Conservation (phyloP, 106 monocot species). For the Agapanthus africanus region DNA sequence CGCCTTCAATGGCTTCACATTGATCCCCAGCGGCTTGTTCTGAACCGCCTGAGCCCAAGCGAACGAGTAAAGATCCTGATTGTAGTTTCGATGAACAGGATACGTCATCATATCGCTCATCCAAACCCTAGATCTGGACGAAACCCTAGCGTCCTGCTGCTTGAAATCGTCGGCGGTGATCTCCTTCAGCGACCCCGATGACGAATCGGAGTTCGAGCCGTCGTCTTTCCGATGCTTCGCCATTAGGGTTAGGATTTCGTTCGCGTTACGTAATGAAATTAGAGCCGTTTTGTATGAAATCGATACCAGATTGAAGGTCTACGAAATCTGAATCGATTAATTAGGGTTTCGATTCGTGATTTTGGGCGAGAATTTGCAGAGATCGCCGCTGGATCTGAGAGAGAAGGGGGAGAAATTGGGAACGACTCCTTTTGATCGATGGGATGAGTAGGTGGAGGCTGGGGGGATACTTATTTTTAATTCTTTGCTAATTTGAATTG, state of each 20-base stretch:
- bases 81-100: slow-evolving; percentile 32
- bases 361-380: neutral
- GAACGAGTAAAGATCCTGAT: slow-evolving; percentile 53
- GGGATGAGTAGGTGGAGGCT: neutral
- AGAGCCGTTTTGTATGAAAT: neutral
- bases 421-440: neutral
- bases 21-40: slow-evolving; percentile 69
- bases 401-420: neutral
- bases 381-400: neutral
- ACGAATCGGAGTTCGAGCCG: slow-evolving; percentile 32
- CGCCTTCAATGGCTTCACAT: slow-evolving; percentile 10
- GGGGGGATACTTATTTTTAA: neutral
- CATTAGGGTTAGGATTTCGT: neutral
- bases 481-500: neutral
- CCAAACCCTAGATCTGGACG: slow-evolving; percentile 58
- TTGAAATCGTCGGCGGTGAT: slow-evolving; percentile 49
- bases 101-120: slow-evolving; percentile 14
- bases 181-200: slow-evolving; percentile 47
- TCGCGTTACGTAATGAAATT: neutral
- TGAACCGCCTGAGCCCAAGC: slow-evolving; percentile 96
- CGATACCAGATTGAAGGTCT: neutral
- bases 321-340: slow-evolving; percentile 4
- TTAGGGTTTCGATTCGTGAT: neutral
- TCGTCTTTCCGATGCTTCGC: slow-evolving; percentile 3
- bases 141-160: slow-evolving; percentile 10